These are phyloP conservation scores for Macrocystidia cucumis DNA, from an alignment of 1,284 basidiomycete species.

Conservation along the genomic window DNA sequence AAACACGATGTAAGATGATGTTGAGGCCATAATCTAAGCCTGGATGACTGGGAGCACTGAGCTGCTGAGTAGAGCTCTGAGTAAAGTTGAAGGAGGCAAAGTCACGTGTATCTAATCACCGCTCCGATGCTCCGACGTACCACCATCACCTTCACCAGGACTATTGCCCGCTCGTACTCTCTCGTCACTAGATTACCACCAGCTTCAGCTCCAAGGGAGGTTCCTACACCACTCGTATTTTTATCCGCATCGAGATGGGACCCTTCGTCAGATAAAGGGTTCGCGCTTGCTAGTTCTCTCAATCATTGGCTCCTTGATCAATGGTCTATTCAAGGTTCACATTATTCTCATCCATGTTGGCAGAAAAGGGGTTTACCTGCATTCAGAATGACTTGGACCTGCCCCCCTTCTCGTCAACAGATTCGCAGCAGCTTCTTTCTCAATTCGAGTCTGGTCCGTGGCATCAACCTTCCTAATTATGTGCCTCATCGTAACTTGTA, in stretches of 20 bases:
- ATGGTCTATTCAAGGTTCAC: too few relatives aligned
- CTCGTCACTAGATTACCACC: conserved; percentile 31
- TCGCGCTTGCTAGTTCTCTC: too few relatives aligned
- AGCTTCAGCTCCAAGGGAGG: conserved; percentile 32
- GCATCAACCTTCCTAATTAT: background rate
- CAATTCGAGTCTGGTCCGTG: conserved; percentile 30
- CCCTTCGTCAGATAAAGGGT: conserved; percentile 25
- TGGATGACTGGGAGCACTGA: background rate
- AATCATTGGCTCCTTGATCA: too few relatives aligned
- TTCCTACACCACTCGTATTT: conserved; percentile 45
- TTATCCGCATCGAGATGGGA: conserved; percentile 35
- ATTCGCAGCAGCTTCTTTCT: conserved; percentile 27
- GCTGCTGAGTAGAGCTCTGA: too few relatives aligned
- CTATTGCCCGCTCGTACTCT: conserved; percentile 12
- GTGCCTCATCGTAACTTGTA: background rate
- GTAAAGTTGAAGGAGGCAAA: too few relatives aligned
- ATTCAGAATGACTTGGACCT: conserved; percentile 44
- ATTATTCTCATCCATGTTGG: conserved; percentile 36
- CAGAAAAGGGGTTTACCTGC: conserved; percentile 53
- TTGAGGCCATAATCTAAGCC: conserved; percentile 43
- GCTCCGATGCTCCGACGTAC: too few relatives aligned
- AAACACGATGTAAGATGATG: conserved; percentile 74
- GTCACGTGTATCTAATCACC: too few relatives aligned
- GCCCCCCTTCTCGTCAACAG: conserved; percentile 16
- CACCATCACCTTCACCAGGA: too few relatives aligned